A percentile compares a stretch with the other conserved stretches of the same genome.
These are phyloP conservation scores for Ganoderma lingzhi DNA, from an alignment of 1,284 basidiomycete species.

Conservation along the genomic window DNA sequence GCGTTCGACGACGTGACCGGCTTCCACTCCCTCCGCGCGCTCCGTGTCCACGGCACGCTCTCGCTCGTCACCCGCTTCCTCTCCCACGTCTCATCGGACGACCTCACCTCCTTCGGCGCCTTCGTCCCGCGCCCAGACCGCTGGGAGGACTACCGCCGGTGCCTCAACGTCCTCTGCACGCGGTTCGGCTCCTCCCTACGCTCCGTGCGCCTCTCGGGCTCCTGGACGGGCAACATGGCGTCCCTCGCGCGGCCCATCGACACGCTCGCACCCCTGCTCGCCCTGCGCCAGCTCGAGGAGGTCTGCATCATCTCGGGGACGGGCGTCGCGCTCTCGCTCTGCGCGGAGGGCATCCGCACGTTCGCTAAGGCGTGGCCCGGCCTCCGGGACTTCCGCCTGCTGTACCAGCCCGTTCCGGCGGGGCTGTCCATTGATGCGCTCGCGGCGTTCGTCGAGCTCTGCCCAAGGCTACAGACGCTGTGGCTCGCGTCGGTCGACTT, in stretches of 20 bases:
- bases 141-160: conserved; percentile 20
- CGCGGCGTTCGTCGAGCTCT: conserved; percentile 18
- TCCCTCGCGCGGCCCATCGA: conserved; percentile 19
- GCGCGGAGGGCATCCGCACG: conserved; percentile 8
- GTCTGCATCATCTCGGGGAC: conserved; percentile 20
- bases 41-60: conserved; percentile 25
- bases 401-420: conserved; percentile 19
- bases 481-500: conserved; percentile 26
- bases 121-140: conserved; percentile 22
- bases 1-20: conserved; percentile 15
- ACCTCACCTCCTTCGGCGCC: conserved; percentile 21
- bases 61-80: conserved; percentile 22
- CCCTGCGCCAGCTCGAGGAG: conserved; percentile 22
- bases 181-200: conserved; percentile 21
- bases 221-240: conserved; percentile 21
- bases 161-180: conserved; percentile 13
- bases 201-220: conserved; percentile 21
- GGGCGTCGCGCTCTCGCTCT: conserved; percentile 20
- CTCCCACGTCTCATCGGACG: conserved; percentile 17
- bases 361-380: conserved; percentile 22
- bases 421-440: conserved; percentile 23
- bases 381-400: conserved; percentile 19
- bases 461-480: conserved; percentile 21
- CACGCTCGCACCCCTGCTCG: conserved; percentile 19
- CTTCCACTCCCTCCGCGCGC: conserved; percentile 20